These are phyloP conservation scores for Leishmania major DNA, from an alignment of 208 protist species.

Conservation along the genomic window DNA sequence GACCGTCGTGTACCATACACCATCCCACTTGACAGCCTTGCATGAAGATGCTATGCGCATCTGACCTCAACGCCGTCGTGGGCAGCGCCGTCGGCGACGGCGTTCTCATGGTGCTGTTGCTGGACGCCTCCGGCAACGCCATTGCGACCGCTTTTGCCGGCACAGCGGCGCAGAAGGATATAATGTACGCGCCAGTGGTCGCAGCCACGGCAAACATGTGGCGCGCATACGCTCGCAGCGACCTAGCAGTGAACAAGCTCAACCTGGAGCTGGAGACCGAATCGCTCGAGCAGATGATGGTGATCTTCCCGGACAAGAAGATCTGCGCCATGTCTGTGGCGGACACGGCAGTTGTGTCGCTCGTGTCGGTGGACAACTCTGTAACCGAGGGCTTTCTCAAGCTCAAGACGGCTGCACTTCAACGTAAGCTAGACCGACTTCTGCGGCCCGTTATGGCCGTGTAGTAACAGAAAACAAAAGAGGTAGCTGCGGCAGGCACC, in stretches of 20 bases:
- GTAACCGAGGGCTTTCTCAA: conserved; percentile 83
- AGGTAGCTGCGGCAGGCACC: background rate
- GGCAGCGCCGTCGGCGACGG: conserved; percentile 52
- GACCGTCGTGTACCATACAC: background rate
- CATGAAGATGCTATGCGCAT: conserved; percentile 68
- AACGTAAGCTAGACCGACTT: conserved; percentile 58
- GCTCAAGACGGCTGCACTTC: conserved; percentile 74
- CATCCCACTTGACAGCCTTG: background rate
- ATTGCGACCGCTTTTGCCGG: conserved; percentile 50
- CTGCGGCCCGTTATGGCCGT: conserved; percentile 58
- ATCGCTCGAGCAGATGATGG: conserved; percentile 76
- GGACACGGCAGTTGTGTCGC: conserved; percentile 53
- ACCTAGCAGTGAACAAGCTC: conserved; percentile 65
- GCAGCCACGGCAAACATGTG: conserved; percentile 76
- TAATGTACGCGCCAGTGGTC: conserved; percentile 53
- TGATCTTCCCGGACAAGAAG: conserved; percentile 63
- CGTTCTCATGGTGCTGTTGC: conserved; percentile 56
- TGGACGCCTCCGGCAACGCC: conserved; percentile 60
- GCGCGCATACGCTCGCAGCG: conserved; percentile 66
- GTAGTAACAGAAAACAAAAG: background rate
- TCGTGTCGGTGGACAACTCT: conserved; percentile 34
- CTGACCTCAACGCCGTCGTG: conserved; percentile 59
- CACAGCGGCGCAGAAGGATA: conserved; percentile 23
- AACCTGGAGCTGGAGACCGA: conserved; percentile 60
- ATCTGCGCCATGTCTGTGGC: conserved; percentile 82